phyloP scores from a whole-genome alignment of 257 asterid genomes.

The Capsicum chinense region DNA sequence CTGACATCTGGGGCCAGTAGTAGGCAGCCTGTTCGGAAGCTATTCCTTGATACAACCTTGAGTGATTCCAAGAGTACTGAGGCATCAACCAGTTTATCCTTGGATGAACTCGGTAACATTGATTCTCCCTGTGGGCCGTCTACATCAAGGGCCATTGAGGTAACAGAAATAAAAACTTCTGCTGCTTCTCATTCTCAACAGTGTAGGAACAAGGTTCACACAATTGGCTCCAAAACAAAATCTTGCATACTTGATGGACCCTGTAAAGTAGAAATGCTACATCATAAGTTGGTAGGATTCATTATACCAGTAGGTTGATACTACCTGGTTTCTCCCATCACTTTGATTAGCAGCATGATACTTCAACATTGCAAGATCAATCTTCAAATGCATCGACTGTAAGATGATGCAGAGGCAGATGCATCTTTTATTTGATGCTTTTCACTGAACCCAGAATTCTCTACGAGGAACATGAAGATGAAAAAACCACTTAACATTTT shows the following conservation, averaged over 20 bases:
- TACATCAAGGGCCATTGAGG: slow-evolving; percentile 78
- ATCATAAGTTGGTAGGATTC: neutral
- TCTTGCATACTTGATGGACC: neutral
- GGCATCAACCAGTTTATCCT: slow-evolving; percentile 60
- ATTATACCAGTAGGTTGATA: neutral
- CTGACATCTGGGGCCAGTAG: slow-evolving; percentile 55
- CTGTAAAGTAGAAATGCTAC: neutral
- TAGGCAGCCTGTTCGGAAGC: slow-evolving; percentile 72
- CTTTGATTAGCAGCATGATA: slow-evolving; percentile 14
- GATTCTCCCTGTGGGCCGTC: slow-evolving; percentile 72
- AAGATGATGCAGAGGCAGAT: neutral
- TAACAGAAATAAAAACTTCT: slow-evolving; percentile 35
- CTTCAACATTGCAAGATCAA: neutral
- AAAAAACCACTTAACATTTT: neutral
- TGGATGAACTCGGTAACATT: slow-evolving; percentile 56
- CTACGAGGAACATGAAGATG: neutral
- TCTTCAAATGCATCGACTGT: neutral
- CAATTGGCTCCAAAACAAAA: neutral
- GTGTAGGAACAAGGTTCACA: slow-evolving; percentile 1
- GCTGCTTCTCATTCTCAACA: slow-evolving; percentile 13
- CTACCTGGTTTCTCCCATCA: neutral
- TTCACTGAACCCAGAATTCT: neutral
- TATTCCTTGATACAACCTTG: slow-evolving; percentile 60
- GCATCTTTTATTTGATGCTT: neutral
- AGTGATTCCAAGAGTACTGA: slow-evolving; percentile 71